A percentile compares a stretch with the other conserved stretches of the same genome.
phyloP scores from a whole-genome alignment of 2,329 filamentous ascomycete genomes.

The Diplodia intermedia region DNA sequence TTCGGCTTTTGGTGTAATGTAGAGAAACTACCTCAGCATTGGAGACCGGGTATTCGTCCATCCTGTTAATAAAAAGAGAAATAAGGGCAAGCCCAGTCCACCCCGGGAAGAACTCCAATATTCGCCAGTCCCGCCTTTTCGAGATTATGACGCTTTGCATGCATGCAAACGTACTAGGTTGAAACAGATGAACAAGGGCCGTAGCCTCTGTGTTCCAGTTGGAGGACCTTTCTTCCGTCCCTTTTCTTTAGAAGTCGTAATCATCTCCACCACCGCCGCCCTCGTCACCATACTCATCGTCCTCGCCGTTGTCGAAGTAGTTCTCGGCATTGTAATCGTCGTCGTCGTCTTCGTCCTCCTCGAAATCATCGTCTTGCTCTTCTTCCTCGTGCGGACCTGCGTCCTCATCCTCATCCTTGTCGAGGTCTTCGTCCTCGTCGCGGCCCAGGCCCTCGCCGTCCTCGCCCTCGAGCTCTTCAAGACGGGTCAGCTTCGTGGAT shows the following conservation, averaged over 20 bases:
- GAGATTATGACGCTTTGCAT: background rate
- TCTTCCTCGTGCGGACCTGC: constrained; percentile 57
- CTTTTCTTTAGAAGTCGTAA: constrained; percentile 17
- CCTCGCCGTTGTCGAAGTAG: constrained; percentile 68
- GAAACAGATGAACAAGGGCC: background rate
- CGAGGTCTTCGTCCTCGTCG: constrained; percentile 49
- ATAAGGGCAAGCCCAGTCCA: background rate
- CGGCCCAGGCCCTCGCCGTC: constrained; percentile 36
- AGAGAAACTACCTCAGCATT: background rate
- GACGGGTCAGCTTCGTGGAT: constrained; percentile 47
- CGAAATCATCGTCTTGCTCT: constrained; percentile 63
- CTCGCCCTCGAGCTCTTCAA: constrained; percentile 44
- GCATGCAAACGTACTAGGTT: background rate
- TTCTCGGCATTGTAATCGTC: constrained; percentile 71
- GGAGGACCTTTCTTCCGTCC: background rate
- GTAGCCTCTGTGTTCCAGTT: background rate
- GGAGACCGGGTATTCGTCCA: background rate
- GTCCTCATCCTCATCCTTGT: constrained; percentile 43
- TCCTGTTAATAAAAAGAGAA: background rate
- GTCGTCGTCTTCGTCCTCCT: constrained; percentile 67
- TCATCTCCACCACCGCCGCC: constrained; percentile 58
- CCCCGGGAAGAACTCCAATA: background rate
- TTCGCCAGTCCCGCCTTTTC: constrained; percentile 3
- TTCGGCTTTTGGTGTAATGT: background rate
- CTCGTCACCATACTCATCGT: constrained; percentile 60